Evolutionary conservation across 768 basidiomycete genomes (phyloP).

Genomic region (Terana coerulea): DNA sequence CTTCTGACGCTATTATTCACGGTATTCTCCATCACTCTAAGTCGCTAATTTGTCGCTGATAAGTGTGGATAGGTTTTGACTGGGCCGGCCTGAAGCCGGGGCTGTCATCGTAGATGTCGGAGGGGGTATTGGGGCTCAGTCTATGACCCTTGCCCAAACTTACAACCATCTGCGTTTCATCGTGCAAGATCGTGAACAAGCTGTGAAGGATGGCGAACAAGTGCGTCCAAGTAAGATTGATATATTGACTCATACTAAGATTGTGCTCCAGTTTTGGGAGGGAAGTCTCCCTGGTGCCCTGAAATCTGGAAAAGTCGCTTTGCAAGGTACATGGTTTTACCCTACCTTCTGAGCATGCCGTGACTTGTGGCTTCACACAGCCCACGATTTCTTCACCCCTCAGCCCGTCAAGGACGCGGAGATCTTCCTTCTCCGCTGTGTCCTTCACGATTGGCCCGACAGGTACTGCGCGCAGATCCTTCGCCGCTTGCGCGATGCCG

Average conservation of each 20-base stretch:
- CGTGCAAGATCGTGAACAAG: constrained; percentile 29
- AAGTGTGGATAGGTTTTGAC: constrained; percentile 18
- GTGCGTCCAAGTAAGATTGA: constrained; percentile 2
- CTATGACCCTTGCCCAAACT: constrained; percentile 20
- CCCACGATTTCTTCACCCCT: constrained; percentile 25
- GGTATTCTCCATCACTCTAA: neutral
- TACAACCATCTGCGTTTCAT: constrained; percentile 23
- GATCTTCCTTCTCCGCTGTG: constrained; percentile 23
- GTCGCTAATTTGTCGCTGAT: neutral
- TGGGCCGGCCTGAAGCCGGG: constrained; percentile 22
- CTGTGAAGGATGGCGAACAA: constrained; percentile 20
- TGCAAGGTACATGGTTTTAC: neutral
- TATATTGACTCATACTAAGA: neutral
- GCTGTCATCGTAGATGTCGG: constrained; percentile 34
- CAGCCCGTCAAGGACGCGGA: constrained; percentile 24
- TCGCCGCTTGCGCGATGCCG: constrained; percentile 20
- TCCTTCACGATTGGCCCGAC: constrained; percentile 34
- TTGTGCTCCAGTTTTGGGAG: constrained; percentile 1
- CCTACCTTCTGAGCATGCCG: neutral
- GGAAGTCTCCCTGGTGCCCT: neutral
- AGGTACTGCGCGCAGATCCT: constrained; percentile 25
- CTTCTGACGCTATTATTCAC: constrained; percentile 4
- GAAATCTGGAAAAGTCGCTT: neutral
- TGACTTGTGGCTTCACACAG: neutral
- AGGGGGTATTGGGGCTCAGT: constrained; percentile 26